Percentiles rank a stretch among this genome's conserved stretches.
Conservation (phyloP, 148 eudicot genomes). For the Persicaria tinctoria region DNA sequence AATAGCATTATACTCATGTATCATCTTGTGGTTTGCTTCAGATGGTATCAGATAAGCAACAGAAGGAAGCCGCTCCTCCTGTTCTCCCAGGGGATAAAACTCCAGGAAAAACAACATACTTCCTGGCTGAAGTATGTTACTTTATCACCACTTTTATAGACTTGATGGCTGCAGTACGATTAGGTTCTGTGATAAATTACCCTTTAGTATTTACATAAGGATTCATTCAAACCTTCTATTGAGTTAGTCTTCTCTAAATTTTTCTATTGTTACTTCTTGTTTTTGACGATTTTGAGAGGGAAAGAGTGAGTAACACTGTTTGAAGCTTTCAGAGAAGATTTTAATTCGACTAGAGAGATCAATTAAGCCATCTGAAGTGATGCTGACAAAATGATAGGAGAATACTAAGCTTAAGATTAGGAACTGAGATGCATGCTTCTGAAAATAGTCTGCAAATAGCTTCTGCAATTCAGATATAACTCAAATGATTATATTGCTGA, state of each 20-base stretch:
- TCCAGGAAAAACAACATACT: constrained; percentile 64
- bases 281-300: too few species aligned
- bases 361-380: too few species aligned
- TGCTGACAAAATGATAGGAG: too few species aligned
- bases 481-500: not conserved
- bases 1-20: not conserved
- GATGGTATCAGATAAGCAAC: constrained; percentile 86
- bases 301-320: too few species aligned
- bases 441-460: not conserved
- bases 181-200: not conserved
- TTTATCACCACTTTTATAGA: not conserved
- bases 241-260: too few species aligned
- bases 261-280: not conserved
- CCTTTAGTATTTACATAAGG: not conserved
- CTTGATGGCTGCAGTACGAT: not conserved
- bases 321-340: too few species aligned
- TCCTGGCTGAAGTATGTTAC: constrained; percentile 78
- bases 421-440: too few species aligned
- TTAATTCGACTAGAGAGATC: too few species aligned
- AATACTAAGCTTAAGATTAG: too few species aligned
- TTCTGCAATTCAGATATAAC: not conserved
- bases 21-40: constrained; percentile 22
- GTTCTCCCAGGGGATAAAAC: constrained; percentile 35
- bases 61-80: constrained; percentile 89
- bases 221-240: not conserved